A percentile compares a stretch with the other conserved stretches of the same genome.
These are phyloP conservation scores for Cyberlindnera sargentensis DNA, from an alignment of 805 yeast genomes.

Conservation along the genomic window DNA sequence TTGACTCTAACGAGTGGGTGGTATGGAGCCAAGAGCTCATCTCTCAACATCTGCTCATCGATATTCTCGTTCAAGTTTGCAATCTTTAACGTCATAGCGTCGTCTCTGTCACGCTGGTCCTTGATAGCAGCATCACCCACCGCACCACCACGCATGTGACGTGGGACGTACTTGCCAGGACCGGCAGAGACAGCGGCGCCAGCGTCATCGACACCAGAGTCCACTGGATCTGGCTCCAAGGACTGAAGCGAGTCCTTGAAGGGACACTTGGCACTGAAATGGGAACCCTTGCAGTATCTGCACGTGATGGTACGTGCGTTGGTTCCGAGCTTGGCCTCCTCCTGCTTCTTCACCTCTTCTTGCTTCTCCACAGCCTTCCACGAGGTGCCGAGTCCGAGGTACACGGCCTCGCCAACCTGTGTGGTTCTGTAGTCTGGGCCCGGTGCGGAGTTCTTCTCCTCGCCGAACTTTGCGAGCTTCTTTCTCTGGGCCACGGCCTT, in stretches of 20 bases:
- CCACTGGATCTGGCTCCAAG: slow-evolving; percentile 19
- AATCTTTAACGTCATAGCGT: slow-evolving; percentile 79
- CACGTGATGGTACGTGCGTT: slow-evolving; percentile 49
- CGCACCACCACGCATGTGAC: slow-evolving; percentile 42
- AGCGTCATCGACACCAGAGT: slow-evolving; percentile 30
- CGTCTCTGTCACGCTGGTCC: slow-evolving; percentile 63
- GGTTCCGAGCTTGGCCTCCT: slow-evolving; percentile 39
- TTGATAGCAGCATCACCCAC: slow-evolving; percentile 26
- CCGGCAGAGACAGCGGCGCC: slow-evolving; percentile 34
- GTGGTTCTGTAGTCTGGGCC: slow-evolving; percentile 91
- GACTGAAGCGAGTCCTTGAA: slow-evolving; percentile 77
- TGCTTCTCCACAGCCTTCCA: slow-evolving; percentile 76
- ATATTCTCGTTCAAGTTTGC: slow-evolving; percentile 85
- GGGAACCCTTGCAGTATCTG: slow-evolving; percentile 92
- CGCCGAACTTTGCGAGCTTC: slow-evolving; percentile 85
- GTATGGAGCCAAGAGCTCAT: slow-evolving; percentile 59
- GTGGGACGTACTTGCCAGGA: slow-evolving; percentile 54
- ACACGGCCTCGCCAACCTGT: slow-evolving; percentile 78
- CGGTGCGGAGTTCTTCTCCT: slow-evolving; percentile 60
- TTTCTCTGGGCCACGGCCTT: slow-evolving; percentile 82
- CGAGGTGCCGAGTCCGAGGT: slow-evolving; percentile 62
- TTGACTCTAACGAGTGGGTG: slow-evolving; percentile 69
- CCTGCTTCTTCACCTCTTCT: slow-evolving; percentile 49
- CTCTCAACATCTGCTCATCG: slow-evolving; percentile 72
- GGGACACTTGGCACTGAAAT: slow-evolving; percentile 93